Percentiles rank a stretch among this genome's conserved stretches.
These are phyloP conservation scores for Leptographium galeiforme DNA, from an alignment of 2,329 filamentous ascomycete genomes.

Conservation along the genomic window DNA sequence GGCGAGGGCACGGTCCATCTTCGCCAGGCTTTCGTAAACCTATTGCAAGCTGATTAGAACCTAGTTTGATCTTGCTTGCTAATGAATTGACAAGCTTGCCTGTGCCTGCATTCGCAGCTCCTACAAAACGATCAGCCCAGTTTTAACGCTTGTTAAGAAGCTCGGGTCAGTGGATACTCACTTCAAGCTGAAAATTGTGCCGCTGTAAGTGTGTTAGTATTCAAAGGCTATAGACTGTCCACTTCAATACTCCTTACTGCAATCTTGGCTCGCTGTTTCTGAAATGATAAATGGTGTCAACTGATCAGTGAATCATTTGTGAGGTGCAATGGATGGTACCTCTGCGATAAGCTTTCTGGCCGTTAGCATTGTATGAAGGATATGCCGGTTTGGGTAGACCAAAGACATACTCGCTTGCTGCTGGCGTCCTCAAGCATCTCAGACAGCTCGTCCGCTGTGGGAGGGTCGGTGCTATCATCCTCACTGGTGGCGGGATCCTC, in stretches of 20 bases:
- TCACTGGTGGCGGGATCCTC: too few relatives aligned
- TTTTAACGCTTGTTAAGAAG: not conserved
- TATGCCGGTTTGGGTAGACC: not conserved
- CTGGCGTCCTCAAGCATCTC: not conserved
- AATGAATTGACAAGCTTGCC: not conserved
- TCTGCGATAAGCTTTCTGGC: too few relatives aligned
- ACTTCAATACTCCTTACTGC: too few relatives aligned
- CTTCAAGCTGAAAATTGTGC: not conserved
- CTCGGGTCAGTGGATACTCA: not conserved
- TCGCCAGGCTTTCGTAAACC: not conserved
- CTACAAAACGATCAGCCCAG: not conserved
- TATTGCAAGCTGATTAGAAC: not conserved
- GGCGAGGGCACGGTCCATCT: not conserved
- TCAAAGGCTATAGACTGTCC: too few relatives aligned
- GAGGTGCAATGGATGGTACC: too few relatives aligned
- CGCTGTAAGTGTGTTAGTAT: not conserved
- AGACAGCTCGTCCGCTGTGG: too few relatives aligned
- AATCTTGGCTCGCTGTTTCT: too few relatives aligned
- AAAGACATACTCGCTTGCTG: not conserved
- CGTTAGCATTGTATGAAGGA: too few relatives aligned
- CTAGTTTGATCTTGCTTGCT: not conserved
- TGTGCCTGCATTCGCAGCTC: not conserved
- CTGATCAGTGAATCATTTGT: too few relatives aligned
- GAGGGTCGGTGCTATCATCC: too few relatives aligned
- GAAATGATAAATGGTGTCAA: too few relatives aligned